Evolutionary conservation across 441 rosid species (phyloP).

Genomic region (Biscutella laevigata): DNA sequence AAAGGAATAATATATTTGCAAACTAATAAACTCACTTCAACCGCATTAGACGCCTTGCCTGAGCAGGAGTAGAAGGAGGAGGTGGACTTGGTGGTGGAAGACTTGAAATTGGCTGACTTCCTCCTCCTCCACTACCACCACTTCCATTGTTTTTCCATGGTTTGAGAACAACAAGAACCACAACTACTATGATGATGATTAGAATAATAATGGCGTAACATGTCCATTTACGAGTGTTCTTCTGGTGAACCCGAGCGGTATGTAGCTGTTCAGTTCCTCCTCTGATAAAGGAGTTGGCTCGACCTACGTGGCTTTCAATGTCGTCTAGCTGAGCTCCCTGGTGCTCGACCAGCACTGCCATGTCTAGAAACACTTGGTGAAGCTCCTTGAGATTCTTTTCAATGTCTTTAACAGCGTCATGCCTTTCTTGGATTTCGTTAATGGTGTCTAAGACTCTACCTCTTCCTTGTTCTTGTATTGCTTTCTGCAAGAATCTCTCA

Average conservation of each 20-base stretch:
- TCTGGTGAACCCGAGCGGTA: slow-evolving; percentile 69
- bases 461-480: slow-evolving; percentile 88
- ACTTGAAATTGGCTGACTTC: too few relatives aligned
- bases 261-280: slow-evolving; percentile 71
- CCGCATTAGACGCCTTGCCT: too few relatives aligned
- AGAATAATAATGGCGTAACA: slow-evolving; percentile 53
- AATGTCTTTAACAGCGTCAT: slow-evolving; percentile 80
- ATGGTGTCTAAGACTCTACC: slow-evolving; percentile 73
- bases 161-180: too few relatives aligned
- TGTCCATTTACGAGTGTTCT: slow-evolving; percentile 73
- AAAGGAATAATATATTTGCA: too few relatives aligned
- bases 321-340: slow-evolving; percentile 83
- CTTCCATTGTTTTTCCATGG: too few relatives aligned
- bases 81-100: too few relatives aligned
- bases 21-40: too few relatives aligned
- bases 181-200: too few relatives aligned
- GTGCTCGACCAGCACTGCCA: slow-evolving; percentile 85
- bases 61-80: too few relatives aligned
- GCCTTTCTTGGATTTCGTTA: slow-evolving; percentile 88
- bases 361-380: slow-evolving; percentile 82
- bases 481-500: slow-evolving; percentile 73
- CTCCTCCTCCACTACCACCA: too few relatives aligned
- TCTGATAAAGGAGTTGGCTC: slow-evolving; percentile 77
- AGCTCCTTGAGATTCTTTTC: slow-evolving; percentile 76
- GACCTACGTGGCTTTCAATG: slow-evolving; percentile 82